These are phyloP conservation scores for Hortaea werneckii DNA, from an alignment of 2,329 filamentous ascomycete species.

Conservation along the genomic window DNA sequence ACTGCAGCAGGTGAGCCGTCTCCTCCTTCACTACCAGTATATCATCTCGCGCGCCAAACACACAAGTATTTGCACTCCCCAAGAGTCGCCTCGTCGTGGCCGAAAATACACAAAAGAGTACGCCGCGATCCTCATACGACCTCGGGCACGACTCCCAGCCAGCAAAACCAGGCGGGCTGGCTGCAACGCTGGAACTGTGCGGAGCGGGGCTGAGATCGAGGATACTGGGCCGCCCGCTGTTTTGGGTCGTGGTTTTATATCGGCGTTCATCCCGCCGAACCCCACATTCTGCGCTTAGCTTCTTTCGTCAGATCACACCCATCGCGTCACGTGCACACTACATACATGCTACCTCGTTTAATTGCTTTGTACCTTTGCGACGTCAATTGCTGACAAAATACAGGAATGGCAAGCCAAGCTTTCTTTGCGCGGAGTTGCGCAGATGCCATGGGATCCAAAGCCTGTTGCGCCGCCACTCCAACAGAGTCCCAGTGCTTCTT, in stretches of 20 bases:
- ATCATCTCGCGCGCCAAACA: too few relatives aligned
- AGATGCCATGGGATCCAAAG: conserved; percentile 91
- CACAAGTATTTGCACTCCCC: too few relatives aligned
- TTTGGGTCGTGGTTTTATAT: conserved; percentile 38
- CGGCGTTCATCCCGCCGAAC: conserved; percentile 15
- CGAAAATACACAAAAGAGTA: too few relatives aligned
- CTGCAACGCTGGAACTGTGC: not conserved
- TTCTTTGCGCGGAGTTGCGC: conserved; percentile 70
- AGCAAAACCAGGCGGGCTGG: not conserved
- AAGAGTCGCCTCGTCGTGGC: too few relatives aligned
- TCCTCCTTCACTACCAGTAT: not conserved
- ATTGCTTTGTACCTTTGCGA: not conserved
- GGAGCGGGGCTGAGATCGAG: conserved; percentile 30
- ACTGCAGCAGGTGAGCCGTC: conserved; percentile 61
- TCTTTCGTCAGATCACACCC: conserved; percentile 20
- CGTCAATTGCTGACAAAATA: conserved; percentile 2
- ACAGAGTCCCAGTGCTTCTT: conserved; percentile 23
- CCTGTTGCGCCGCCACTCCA: conserved; percentile 36
- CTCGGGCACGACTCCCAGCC: too few relatives aligned
- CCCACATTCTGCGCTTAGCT: conserved; percentile 22
- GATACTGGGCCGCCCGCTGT: conserved; percentile 31
- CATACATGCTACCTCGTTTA: not conserved
- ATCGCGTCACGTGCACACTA: conserved; percentile 5
- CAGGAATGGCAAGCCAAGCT: conserved; percentile 94
- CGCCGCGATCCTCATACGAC: too few relatives aligned